These are phyloP conservation scores for Tricholoma bakamatsutake DNA, from an alignment of 768 basidiomycete species.

Conservation along the genomic window DNA sequence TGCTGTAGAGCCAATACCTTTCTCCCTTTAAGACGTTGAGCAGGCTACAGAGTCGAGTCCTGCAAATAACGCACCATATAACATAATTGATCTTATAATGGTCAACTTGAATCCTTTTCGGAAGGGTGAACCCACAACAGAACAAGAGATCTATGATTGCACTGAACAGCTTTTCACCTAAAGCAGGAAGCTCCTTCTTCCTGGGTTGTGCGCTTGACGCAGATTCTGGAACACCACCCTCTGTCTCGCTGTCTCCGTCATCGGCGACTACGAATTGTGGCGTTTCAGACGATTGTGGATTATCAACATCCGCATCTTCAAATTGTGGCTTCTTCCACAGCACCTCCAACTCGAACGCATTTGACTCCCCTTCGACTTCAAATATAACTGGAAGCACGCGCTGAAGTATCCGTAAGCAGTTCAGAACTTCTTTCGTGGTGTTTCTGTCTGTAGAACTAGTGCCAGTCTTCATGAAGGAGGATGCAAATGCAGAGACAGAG, in stretches of 20 bases:
- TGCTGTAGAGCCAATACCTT: conserved; percentile 85
- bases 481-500: conserved; percentile 61
- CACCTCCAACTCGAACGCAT: conserved; percentile 69
- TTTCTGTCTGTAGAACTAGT: conserved; percentile 49
- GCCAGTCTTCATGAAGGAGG: conserved; percentile 61
- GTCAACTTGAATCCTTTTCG: conserved; percentile 68
- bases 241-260: conserved; percentile 29
- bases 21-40: conserved; percentile 60
- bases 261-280: conserved; percentile 90
- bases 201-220: conserved; percentile 21
- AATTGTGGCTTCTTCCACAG: conserved; percentile 73
- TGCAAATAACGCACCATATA: conserved; percentile 63
- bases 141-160: conserved; percentile 84
- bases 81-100: conserved; percentile 82
- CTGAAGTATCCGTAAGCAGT: conserved; percentile 86
- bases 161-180: conserved; percentile 76
- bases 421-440: conserved; percentile 82
- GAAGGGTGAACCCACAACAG: conserved; percentile 91
- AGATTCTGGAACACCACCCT: conserved; percentile 9
- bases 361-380: conserved; percentile 67
- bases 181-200: conserved; percentile 54
- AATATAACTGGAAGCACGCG: conserved; percentile 89
- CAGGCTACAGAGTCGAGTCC: not conserved
- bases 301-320: conserved; percentile 26
- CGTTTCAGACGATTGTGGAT: conserved; percentile 15